Evolutionary conservation across 768 basidiomycete genomes (phyloP).

Genomic region (Cyclocybe aegerita): DNA sequence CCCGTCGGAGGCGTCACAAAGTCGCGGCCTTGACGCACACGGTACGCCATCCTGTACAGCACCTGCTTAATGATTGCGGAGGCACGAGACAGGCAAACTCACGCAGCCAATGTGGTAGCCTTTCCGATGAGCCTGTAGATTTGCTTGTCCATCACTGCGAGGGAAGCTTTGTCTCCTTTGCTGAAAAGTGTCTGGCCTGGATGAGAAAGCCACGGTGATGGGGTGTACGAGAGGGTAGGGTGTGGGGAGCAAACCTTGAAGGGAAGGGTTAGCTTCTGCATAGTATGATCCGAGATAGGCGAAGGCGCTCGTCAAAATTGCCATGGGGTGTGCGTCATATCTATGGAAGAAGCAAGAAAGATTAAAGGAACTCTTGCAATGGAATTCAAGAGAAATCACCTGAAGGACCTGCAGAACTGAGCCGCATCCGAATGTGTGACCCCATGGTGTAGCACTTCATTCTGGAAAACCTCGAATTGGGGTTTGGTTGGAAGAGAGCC

Average conservation of each 20-base stretch:
- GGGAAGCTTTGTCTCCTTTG: slow-evolving; percentile 59
- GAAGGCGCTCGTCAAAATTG: slow-evolving; percentile 84
- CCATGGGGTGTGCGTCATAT: slow-evolving; percentile 92
- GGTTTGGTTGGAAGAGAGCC: slow-evolving; percentile 68
- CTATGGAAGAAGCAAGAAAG: slow-evolving; percentile 34
- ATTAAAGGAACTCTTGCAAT: neutral
- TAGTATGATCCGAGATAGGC: slow-evolving; percentile 89
- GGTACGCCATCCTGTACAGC: slow-evolving; percentile 78
- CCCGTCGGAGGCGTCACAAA: slow-evolving; percentile 85
- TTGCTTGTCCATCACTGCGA: slow-evolving; percentile 88
- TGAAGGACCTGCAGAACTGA: slow-evolving; percentile 67
- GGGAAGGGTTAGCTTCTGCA: slow-evolving; percentile 83
- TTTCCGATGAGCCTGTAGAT: slow-evolving; percentile 89
- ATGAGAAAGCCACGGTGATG: neutral
- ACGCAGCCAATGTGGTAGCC: slow-evolving; percentile 86
- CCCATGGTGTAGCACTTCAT: slow-evolving; percentile 78
- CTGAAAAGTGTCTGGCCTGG: slow-evolving; percentile 80
- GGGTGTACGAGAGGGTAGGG: neutral
- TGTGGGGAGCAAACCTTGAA: slow-evolving; percentile 55
- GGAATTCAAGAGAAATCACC: slow-evolving; percentile 31
- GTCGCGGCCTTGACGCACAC: slow-evolving; percentile 85
- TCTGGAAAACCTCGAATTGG: slow-evolving; percentile 65
- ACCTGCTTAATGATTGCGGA: slow-evolving; percentile 2
- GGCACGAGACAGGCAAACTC: slow-evolving; percentile 22
- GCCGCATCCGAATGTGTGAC: slow-evolving; percentile 67